Base-by-base conservation (phyloP, 306 rosid species). In the Lablab purpureus region DNA sequence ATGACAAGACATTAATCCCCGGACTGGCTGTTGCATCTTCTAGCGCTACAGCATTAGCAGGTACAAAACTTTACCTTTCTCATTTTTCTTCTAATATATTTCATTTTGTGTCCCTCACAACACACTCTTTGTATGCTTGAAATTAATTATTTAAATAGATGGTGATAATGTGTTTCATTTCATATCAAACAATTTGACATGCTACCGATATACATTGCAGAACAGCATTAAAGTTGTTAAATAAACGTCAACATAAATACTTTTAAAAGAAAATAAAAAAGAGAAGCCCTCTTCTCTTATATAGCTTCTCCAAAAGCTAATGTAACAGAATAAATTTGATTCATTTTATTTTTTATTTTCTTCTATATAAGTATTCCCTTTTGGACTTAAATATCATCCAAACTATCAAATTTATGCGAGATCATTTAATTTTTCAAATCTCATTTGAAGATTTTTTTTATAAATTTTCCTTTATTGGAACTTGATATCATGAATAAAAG, bases 11-110 rank as follows among this genome's bases (percentile, higher is more conserved):
- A 19, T 80, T 95, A 88, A 89, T 95, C 83, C 99, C 99, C 0
- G 98, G 99, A 71, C 47, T 95, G 56, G 87, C 99, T 54, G 98
- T 95, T 58, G 86, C 98, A 18, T 84, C 99, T 84, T 92, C 99
- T 37, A 94, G 92, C 14, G 91, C 97, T 73, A 81, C 80, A 82
- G 89, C 92, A 10, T 85, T 95, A 30, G 97, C 99, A 82, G 99
- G 98, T 95, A 76, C 60, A 34, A 17, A 60, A 36, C 51, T 52
- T 4, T 19, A 23, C 0, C 19, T 30, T 75, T 72, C 52, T n/a
- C 41, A 14, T 13, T 80, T n/a, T 79, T 85, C 62, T 43, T 55
- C 52, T 5, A 71, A 19, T 12, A 52, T 74, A 30, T 80, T 77
- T 22, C 62, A 3, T 41, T 25, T 27, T 54, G 47, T 50, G 64